phyloP scores from a whole-genome alignment of 148 eudicot genomes.

The Amaranthus cruentus region DNA sequence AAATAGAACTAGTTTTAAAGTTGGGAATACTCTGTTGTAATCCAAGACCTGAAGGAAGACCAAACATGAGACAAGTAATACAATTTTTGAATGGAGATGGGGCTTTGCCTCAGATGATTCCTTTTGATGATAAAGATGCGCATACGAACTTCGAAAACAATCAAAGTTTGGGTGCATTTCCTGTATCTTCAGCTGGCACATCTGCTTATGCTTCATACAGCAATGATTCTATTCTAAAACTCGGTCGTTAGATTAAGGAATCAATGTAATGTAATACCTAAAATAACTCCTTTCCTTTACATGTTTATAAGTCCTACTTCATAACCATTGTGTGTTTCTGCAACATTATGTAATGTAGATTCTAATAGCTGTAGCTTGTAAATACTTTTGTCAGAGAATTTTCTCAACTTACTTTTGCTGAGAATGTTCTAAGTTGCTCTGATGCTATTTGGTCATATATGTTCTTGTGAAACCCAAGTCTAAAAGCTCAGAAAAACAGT shows the following conservation, averaged over 20 bases:
- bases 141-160: background rate
- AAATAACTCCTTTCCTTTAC: background rate
- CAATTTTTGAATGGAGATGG: constrained; percentile 30
- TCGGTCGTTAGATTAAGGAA: constrained; percentile 16
- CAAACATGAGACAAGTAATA: constrained; percentile 40
- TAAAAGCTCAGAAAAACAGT: background rate
- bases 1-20: constrained; percentile 31
- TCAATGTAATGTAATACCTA: background rate
- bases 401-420: background rate
- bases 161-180: constrained; percentile 12
- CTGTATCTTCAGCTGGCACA: constrained; percentile 12
- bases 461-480: background rate
- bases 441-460: background rate
- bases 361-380: background rate
- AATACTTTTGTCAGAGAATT: background rate
- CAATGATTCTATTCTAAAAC: constrained; percentile 16
- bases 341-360: background rate
- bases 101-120: constrained; percentile 10
- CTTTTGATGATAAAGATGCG: constrained; percentile 2
- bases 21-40: constrained; percentile 39
- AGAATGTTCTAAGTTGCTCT: background rate
- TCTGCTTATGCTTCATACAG: constrained; percentile 15
- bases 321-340: constrained; percentile 2
- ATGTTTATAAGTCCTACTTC: background rate
- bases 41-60: constrained; percentile 28